phyloP scores from a whole-genome alignment of 2,329 filamentous ascomycete species.

The Lecanicillium sp. region DNA sequence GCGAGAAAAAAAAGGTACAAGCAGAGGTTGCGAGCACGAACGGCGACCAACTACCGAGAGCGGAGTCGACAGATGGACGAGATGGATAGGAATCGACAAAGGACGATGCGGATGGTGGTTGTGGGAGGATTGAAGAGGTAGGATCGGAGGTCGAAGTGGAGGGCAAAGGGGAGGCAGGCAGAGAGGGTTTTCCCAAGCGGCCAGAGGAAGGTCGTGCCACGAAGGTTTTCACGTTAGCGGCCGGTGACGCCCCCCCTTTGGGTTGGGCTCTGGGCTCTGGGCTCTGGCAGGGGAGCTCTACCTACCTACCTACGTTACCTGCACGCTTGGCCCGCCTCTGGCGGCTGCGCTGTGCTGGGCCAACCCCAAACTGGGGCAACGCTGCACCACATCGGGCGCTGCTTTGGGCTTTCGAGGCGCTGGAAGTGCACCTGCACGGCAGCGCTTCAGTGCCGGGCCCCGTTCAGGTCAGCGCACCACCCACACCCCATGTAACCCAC shows the following conservation, averaged over 20 bases:
- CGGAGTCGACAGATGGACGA: constrained; percentile 5
- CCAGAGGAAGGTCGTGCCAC: background rate
- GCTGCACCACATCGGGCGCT: too few species aligned
- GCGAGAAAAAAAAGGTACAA: constrained; percentile 13
- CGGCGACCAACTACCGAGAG: constrained; percentile 9
- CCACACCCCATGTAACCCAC: background rate
- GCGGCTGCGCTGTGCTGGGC: too few species aligned
- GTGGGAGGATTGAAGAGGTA: constrained; percentile 4
- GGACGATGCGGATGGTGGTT: constrained; percentile 9
- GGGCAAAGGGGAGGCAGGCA: constrained; percentile 4
- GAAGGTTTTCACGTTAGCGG: constrained; percentile 8
- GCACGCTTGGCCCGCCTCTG: too few species aligned
- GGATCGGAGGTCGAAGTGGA: constrained; percentile 1
- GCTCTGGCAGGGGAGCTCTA: too few species aligned
- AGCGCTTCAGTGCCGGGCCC: background rate
- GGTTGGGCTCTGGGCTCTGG: too few species aligned
- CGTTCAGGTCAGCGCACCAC: too few species aligned
- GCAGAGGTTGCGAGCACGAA: constrained; percentile 8
- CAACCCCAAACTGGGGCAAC: too few species aligned
- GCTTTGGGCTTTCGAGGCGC: background rate
- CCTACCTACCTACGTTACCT: too few species aligned
- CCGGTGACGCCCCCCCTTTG: constrained; percentile 1
- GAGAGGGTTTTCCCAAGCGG: constrained; percentile 7
- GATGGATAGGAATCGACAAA: constrained; percentile 6
- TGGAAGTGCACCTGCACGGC: background rate